Evolutionary conservation across 176 grass and related monocot species (phyloP).

Genomic region (Lolium rigidum): DNA sequence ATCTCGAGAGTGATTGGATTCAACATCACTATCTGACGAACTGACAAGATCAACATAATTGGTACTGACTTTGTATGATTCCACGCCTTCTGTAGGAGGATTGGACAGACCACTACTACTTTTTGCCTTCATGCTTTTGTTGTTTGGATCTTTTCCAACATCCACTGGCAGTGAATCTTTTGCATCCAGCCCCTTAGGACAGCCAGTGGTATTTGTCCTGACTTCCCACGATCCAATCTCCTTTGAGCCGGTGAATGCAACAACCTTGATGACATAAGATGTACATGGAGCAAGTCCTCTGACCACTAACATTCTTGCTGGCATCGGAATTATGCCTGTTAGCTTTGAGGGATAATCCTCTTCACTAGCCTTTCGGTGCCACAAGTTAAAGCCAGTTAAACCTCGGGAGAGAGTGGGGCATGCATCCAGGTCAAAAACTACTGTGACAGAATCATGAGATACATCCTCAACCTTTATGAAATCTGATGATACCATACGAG

Average conservation of each 20-base stretch:
- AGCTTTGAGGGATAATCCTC: too few species aligned
- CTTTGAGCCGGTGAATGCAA: conserved; percentile 27
- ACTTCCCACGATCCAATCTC: conserved; percentile 24
- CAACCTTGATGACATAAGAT: conserved; percentile 15
- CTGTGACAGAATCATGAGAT: conserved; percentile 8
- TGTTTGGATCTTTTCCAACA: too few species aligned
- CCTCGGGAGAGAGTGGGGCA: not conserved
- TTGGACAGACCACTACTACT: too few species aligned
- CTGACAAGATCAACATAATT: too few species aligned
- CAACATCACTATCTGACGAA: too few species aligned
- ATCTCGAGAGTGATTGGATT: too few species aligned
- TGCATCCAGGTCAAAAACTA: conserved; percentile 10
- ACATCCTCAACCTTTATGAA: conserved; percentile 29
- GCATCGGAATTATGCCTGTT: too few species aligned
- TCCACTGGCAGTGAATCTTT: too few species aligned
- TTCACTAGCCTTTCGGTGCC: not conserved
- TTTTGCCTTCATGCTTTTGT: too few species aligned
- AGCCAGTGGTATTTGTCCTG: not conserved
- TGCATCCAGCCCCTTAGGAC: not conserved
- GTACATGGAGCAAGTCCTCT: conserved; percentile 20
- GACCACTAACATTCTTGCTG: not conserved
- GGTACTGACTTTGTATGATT: too few species aligned
- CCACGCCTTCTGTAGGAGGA: too few species aligned
- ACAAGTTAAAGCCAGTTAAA: conserved; percentile 29
- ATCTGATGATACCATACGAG: not conserved